phyloP scores from a whole-genome alignment of 1,139 yeast species.

The Hanseniaspora uvarum region DNA sequence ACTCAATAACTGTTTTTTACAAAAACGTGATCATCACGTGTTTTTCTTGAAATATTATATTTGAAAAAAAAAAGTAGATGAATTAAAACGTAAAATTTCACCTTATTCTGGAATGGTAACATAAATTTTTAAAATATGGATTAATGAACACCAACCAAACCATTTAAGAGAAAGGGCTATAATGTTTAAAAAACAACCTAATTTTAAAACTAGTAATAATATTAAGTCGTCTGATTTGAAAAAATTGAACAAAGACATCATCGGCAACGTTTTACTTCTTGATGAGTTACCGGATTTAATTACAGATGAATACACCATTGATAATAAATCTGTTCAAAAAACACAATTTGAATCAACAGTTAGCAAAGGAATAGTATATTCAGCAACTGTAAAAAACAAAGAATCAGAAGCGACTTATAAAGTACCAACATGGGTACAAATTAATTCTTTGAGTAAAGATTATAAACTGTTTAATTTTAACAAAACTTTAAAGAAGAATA shows the following conservation, averaged over 20 bases:
- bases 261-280: slow-evolving; percentile 5
- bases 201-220: slow-evolving; percentile 64
- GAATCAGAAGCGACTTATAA: background rate
- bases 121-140: background rate
- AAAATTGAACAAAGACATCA: slow-evolving; percentile 36
- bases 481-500: slow-evolving; percentile 51
- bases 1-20: background rate
- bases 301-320: background rate
- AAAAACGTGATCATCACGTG: background rate
- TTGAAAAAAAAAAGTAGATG: background rate
- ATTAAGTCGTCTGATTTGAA: slow-evolving; percentile 75
- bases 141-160: background rate
- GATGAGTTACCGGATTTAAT: slow-evolving; percentile 4
- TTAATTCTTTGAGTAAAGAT: slow-evolving; percentile 34
- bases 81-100: background rate
- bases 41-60: no score
- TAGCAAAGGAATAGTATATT: slow-evolving; percentile 3
- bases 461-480: slow-evolving; percentile 41
- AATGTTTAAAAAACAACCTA: slow-evolving; percentile 59
- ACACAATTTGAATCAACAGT: slow-evolving; percentile 15
- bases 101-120: background rate
- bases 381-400: background rate
- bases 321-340: slow-evolving; percentile 14
- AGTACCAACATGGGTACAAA: slow-evolving; percentile 16
- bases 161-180: background rate